A percentile compares a stretch with the other conserved stretches of the same genome.
Evolutionary conservation across 2,329 filamentous ascomycete species (phyloP).

Genomic region (Pseudocercospora vitis): DNA sequence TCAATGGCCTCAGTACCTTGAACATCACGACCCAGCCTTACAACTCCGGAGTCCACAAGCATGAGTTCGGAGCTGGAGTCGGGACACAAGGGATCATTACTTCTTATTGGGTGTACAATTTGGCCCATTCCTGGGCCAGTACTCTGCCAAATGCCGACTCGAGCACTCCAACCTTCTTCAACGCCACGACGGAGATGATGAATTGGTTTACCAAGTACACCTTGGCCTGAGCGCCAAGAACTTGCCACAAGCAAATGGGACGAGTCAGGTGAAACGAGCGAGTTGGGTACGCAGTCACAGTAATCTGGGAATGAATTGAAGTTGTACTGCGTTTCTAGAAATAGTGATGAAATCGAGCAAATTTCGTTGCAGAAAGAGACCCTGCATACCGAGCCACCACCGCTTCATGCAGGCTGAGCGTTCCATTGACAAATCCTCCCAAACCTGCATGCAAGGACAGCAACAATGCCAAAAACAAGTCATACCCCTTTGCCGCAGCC

Average conservation of each 20-base stretch:
- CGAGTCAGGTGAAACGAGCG: no score
- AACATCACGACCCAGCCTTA: constrained; percentile 30
- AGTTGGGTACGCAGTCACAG: no score
- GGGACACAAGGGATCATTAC: constrained; percentile 35
- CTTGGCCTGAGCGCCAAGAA: constrained; percentile 1
- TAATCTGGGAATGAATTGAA: no score
- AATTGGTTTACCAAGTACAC: constrained; percentile 29
- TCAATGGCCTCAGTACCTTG: constrained; percentile 35
- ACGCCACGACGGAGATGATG: constrained; percentile 28
- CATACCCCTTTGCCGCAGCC: background rate
- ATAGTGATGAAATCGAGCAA: background rate
- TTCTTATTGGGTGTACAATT: constrained; percentile 40
- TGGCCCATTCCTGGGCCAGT: constrained; percentile 43
- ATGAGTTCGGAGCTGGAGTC: constrained; percentile 32
- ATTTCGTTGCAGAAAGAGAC: constrained; percentile 1
- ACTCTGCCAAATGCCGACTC: constrained; percentile 14
- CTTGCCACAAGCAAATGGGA: no score
- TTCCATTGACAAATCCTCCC: constrained; percentile 11
- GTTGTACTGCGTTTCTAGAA: no score
- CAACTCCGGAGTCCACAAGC: constrained; percentile 29
- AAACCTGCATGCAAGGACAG: constrained; percentile 8
- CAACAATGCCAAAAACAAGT: background rate
- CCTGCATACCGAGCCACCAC: constrained; percentile 5
- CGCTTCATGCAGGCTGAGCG: constrained; percentile 3
- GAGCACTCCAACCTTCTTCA: constrained; percentile 21